Percentiles rank a stretch among this genome's conserved stretches.
These are phyloP conservation scores for Kluyveromyces nonfermentans DNA, from an alignment of 805 yeast species.

Conservation along the genomic window DNA sequence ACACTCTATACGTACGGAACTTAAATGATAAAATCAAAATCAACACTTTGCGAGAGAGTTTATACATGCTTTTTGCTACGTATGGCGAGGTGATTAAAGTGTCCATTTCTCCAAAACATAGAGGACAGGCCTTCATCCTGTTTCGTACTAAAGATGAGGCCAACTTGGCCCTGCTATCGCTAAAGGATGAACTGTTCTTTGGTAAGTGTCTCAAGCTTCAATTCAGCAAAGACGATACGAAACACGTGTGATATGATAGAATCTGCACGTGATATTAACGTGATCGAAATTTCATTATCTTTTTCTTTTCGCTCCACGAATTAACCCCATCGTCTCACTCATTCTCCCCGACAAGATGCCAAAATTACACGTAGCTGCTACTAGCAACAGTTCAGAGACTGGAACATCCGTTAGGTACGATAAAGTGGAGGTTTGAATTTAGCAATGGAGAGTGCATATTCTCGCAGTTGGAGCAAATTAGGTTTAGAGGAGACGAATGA, in stretches of 20 bases:
- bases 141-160: constrained; percentile 44
- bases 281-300: neutral
- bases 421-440: neutral
- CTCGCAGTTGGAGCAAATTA: neutral
- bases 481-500: neutral
- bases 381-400: no score
- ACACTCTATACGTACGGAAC: constrained; percentile 52
- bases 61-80: constrained; percentile 50
- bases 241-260: neutral
- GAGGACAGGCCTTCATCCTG: constrained; percentile 63
- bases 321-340: neutral
- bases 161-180: constrained; percentile 37
- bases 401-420: no score
- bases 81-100: constrained; percentile 59
- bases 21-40: constrained; percentile 47
- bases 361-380: no score
- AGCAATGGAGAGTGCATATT: neutral
- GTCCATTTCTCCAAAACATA: constrained; percentile 33
- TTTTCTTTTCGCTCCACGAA: neutral
- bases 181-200: constrained; percentile 42
- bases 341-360: neutral
- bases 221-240: constrained; percentile 29
- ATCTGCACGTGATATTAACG: neutral
- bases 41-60: constrained; percentile 37
- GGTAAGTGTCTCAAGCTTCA: constrained; percentile 41